Base-by-base conservation (phyloP, 805 yeast genomes). In the Sugiyamaella floridensis region DNA sequence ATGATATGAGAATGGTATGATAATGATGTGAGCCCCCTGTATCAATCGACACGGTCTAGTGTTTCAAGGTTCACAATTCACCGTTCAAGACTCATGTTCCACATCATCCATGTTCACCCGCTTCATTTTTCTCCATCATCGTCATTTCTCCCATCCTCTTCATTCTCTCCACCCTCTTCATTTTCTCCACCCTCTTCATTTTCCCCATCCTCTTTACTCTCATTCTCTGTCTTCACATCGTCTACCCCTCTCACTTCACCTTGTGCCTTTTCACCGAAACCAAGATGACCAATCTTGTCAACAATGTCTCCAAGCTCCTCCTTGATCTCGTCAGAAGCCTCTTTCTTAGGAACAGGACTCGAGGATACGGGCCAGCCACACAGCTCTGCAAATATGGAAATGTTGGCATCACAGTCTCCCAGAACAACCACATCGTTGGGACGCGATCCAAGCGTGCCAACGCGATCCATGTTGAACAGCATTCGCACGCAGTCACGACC, bases 391-490 rank as follows among this genome's bases (percentile, higher is more conserved):
- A 89, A 62, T 29, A 66, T 64, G 34, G 72, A 74, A 0, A 84
- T 87, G 46, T 82, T 76, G n/a, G 63, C 70, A 58, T 89, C 97
- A 54, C 95, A 82, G 42, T 78, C 78, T 2, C 81, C 81, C 20
- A 85, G 66, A 4, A 78, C 65, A 1, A 88, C 58, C 9, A 85
- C 63, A 64, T 92, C 98, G 1, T 75, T 58, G 34, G 76, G 67
- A 56, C 96, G 74, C 4, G 78, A 74, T 16, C 76, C 71, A 14
- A 71, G 60, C 58, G 81, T 85, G 2, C 98, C 98, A 12, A 87
- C 97, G 0, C 69, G 61, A 54, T 87, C 96, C 50, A 77, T 76
- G 64, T 92, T 92, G 37, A 89, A 75, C 53, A 92, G 74, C 0
- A 83, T 81, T 55, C 99, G 73, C 3, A 73, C 64, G 16, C 79